Evolutionary conservation across 768 basidiomycete genomes (phyloP).

Genomic region (Mycena maculata): DNA sequence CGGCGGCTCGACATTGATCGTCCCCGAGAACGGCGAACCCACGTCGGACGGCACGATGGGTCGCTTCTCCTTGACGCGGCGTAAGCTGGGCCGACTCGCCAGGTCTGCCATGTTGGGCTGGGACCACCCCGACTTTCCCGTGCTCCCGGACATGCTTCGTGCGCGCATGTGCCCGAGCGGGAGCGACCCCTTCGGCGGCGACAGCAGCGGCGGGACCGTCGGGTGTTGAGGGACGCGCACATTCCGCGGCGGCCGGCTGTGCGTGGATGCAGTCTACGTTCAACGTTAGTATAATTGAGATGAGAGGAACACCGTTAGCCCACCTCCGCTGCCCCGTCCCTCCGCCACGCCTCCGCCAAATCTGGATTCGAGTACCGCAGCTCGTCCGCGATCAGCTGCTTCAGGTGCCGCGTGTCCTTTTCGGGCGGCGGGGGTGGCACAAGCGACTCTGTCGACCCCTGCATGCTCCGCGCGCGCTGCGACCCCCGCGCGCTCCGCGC

Average conservation of each 20-base stretch:
- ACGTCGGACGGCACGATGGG: conserved; percentile 30
- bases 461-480: conserved; percentile 21
- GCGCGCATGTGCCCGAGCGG: conserved; percentile 22
- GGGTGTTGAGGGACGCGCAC: conserved; percentile 28
- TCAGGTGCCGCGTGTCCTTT: conserved; percentile 32
- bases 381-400: conserved; percentile 48
- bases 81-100: conserved; percentile 19
- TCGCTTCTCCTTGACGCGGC: conserved; percentile 23
- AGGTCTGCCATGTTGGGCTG: conserved; percentile 23
- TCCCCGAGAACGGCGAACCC: conserved; percentile 24
- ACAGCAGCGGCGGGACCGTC: conserved; percentile 31
- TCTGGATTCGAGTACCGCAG: conserved; percentile 49
- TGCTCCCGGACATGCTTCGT: conserved; percentile 30
- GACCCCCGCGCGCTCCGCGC: conserved; percentile 20
- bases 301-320: not conserved
- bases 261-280: conserved; percentile 5
- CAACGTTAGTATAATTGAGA: not conserved
- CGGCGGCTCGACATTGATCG: conserved; percentile 25
- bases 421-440: conserved; percentile 23
- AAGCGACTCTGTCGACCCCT: conserved; percentile 19
- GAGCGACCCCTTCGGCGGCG: conserved; percentile 12
- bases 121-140: conserved; percentile 19
- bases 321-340: conserved; percentile 22
- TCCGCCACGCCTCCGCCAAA: conserved; percentile 46
- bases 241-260: conserved; percentile 31